These are phyloP conservation scores for Stagonosporopsis rhizophila DNA, from an alignment of 2,329 filamentous ascomycete species.

Conservation along the genomic window DNA sequence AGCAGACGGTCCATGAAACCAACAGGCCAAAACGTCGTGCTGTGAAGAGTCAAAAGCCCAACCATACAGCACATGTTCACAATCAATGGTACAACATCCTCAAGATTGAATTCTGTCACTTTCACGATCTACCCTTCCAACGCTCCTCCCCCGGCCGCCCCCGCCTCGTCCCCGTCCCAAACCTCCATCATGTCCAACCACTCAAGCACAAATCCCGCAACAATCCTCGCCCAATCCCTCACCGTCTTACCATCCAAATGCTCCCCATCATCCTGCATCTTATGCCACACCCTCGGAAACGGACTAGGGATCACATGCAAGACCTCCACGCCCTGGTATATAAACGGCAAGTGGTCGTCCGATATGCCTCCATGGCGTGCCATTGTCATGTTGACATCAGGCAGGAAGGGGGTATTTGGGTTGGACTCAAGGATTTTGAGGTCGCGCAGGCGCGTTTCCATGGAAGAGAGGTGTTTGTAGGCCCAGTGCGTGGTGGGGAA, in stretches of 20 bases:
- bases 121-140: neutral
- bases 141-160: neutral
- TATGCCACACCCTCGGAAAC: constrained; percentile 90
- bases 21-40: too few species aligned
- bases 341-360: constrained; percentile 93
- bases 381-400: constrained; percentile 50
- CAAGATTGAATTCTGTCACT: neutral
- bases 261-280: constrained; percentile 78
- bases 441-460: constrained; percentile 76
- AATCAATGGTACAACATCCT: neutral
- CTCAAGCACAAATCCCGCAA: constrained; percentile 84
- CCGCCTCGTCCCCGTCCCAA: constrained; percentile 32
- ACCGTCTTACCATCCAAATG: constrained; percentile 82
- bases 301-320: constrained; percentile 86
- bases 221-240: constrained; percentile 85
- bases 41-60: too few species aligned
- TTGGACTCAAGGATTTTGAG: constrained; percentile 70
- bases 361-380: constrained; percentile 60
- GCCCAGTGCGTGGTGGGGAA: constrained; percentile 94
- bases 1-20: too few species aligned
- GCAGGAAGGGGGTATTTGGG: constrained; percentile 58
- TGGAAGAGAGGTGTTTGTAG: constrained; percentile 75
- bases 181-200: constrained; percentile 82
- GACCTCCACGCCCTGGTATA: constrained; percentile 83
- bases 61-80: too few species aligned